Evolutionary conservation across 2,329 filamentous ascomycete species (phyloP), one percentile per base, ranked within the genome.

Genomic region (Sarocladium oryzae): DNA sequence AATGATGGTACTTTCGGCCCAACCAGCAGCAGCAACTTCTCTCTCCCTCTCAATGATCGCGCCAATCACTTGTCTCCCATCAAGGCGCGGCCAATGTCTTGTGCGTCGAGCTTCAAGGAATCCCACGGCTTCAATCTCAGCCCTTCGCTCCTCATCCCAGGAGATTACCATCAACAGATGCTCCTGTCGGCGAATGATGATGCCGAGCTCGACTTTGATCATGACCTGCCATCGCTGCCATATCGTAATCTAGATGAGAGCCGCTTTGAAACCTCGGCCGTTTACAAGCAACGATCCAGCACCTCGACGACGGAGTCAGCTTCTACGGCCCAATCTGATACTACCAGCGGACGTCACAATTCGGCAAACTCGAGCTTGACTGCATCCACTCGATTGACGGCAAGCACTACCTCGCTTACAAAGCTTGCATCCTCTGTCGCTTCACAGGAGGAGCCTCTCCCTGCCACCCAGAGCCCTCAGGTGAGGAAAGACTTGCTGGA

Each of bases 141-240:
- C 7, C 81, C 82, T 0, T 78, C 78, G 3, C 69, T 85, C n/a
- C 69, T 85, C 48, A 81, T 85, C 50, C 81, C 82, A 11, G 65
- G 69, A 43, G 81, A 85, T 49, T 82, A 76, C 56, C 73, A 78
- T 50, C 71, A 76, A 54, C 73, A 81, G 57, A 76, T 82, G 69
- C 61, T 76, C 36, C 54, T 63, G 20, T 55, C 56, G 37, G 53
- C 56, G 7, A 62, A 60, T 10, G 56, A 51, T 4, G 63, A 56
- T 46, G 60, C 65, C 11, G 66, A 67, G 35, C 71, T 73, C 51
- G 63, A 64, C 3, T 48, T 48, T 21, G 43, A 32, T 4, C 10
- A 33, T 18, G 58, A 67, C 10, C 40, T 60, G 21, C 51, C 41
- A 53, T 52, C 16, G 52, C 57, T 30, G 60, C 50, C 54, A n/a